Conservation (phyloP, 768 basidiomycete species). For the Mycena kentingensis region DNA sequence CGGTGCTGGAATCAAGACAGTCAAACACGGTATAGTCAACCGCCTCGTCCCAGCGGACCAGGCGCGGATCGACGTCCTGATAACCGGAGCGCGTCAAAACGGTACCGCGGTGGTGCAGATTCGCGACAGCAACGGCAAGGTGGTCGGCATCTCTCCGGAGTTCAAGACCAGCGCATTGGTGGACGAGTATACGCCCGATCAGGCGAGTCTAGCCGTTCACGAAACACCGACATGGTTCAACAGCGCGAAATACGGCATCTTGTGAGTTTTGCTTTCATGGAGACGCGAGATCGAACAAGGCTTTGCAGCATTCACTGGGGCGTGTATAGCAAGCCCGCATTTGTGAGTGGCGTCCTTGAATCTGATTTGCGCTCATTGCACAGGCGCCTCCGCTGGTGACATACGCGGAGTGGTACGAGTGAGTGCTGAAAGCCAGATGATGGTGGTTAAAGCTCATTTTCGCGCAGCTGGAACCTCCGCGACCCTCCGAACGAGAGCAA, state of each 20-base stretch:
- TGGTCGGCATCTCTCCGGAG: conserved; percentile 37
- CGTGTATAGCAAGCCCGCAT: conserved; percentile 50
- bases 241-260: conserved; percentile 57
- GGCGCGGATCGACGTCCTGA: conserved; percentile 48
- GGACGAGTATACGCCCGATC: conserved; percentile 42
- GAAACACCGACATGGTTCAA: conserved; percentile 61
- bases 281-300: no score
- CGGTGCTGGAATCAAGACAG: conserved; percentile 44
- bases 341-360: conserved; percentile 25
- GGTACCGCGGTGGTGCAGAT: conserved; percentile 37
- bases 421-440: conserved; percentile 23
- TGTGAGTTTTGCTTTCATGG: no score
- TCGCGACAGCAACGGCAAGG: conserved; percentile 34
- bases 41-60: conserved; percentile 57
- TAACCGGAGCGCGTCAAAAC: conserved; percentile 35
- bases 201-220: conserved; percentile 40
- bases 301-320: conserved; percentile 51
- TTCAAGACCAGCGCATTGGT: conserved; percentile 43
- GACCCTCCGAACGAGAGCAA: conserved; percentile 37
- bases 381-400: conserved; percentile 40
- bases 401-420: conserved; percentile 64
- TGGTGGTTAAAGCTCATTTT: not conserved
- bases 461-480: conserved; percentile 41
- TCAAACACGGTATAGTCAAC: conserved; percentile 41
- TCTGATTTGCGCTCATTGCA: not conserved